Conservation (phyloP, 306 rosid species). For the Erythrophleum fordii region DNA sequence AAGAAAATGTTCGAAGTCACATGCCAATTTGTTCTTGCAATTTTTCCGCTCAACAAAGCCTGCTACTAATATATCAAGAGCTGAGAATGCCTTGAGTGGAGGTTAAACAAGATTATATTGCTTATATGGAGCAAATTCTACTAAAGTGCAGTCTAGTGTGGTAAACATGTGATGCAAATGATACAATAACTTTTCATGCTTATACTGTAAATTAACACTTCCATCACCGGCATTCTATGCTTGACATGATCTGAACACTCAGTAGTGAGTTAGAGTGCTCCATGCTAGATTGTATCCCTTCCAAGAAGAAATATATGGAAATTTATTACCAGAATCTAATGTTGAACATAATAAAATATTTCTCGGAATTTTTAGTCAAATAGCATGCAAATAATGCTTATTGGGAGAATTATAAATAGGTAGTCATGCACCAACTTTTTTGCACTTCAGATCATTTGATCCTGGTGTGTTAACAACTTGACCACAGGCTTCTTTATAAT, state of each 20-base stretch:
- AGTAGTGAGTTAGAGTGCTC: neutral
- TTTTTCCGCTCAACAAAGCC: too few species aligned
- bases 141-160: neutral
- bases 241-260: neutral
- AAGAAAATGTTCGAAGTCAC: neutral
- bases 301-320: neutral
- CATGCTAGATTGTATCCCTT: neutral
- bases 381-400: too few species aligned
- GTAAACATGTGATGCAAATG: neutral
- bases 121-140: neutral
- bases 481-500: neutral
- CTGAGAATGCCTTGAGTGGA: neutral
- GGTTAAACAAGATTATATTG: neutral
- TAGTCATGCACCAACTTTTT: too few species aligned
- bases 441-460: too few species aligned
- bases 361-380: too few species aligned
- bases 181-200: neutral
- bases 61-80: neutral
- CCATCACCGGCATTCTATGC: neutral
- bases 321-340: neutral
- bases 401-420: too few species aligned
- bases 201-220: neutral
- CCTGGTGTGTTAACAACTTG: neutral
- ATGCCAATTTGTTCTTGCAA: neutral
- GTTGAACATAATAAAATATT: neutral